Evolutionary conservation across 2,329 filamentous ascomycete species (phyloP), one percentile per base, ranked within the genome.

Genomic region (Ophioceras dolichostomum): DNA sequence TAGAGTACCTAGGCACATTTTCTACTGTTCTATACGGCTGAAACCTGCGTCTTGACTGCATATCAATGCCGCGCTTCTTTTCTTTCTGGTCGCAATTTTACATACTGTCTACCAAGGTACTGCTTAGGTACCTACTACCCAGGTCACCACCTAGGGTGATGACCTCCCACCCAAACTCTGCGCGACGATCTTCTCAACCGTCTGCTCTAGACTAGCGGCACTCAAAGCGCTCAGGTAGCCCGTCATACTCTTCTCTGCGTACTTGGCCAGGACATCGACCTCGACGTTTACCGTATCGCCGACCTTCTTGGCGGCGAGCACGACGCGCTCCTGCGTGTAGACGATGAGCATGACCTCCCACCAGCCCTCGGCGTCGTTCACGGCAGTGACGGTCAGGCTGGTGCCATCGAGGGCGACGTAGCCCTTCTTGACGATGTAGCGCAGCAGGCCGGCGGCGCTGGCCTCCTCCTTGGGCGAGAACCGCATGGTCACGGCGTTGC

Each of bases 291-390:
- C 84, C 35, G 78, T 73, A 5, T 94, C 85, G 3, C 88, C 87
- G 21, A 71, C 62, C 59, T 73, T 67, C 72, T 95, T 95, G 37
- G 65, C 67, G 3, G 83, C 84, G 44, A 86, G 77, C 13, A 94
- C 81, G 13, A 98, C 79, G 58, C 83, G 83, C 60, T 89, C 85
- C 64, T 96, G 91, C 10, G 91, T 95, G 60, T 98, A 98, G 8
- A 83, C 75, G 57, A 98, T 95, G 43, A 98, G 68, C 91, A 98
- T 98, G 35, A 98, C 82, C 70, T 96, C 91, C 74, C 80, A 95
- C 57, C 86, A 93, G 30, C 81, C 79, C 46, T 76, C 73, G 4
- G 54, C 70, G 57, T 95, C 89, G 50, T 89, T 64, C 21, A 96
- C 89, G 47, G 74, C 71, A 3, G 89, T 96, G 2, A 98, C 73